Base-by-base conservation (phyloP, 208 protist genomes). In the Wallacemonas sp. region DNA sequence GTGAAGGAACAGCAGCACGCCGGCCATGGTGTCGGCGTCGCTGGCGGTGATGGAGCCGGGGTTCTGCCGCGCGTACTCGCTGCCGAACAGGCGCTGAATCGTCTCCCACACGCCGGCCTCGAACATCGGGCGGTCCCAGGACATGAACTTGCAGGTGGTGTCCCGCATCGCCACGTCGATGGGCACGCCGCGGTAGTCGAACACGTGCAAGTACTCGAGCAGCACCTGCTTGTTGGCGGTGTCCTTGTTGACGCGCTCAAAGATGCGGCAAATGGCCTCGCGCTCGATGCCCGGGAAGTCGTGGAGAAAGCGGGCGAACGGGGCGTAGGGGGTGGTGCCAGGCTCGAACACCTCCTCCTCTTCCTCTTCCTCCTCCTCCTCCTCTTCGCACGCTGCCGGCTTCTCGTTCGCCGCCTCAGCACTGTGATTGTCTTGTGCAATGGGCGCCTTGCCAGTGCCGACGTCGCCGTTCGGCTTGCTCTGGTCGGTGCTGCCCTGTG, bases 1-100 rank as follows among this genome's bases (percentile, higher is more conserved):
- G 72, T 96, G 90, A n/a, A 96, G 67, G 62, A 96, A 96, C 45
- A 96, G 83, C 10, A 96, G 68, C 33, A 91, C 90, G 26, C 90
- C 87, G 16, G 87, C 83, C 81, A 96, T 88, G 2, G 79, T 81
- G 50, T 93, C 86, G 5, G 90, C 87, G 64, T 96, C 90, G 31
- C 76, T 72, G 41, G 75, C 76, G 0, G 85, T 86, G 62, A 91
- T 92, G 41, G 23, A 57, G 48, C 62, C 63, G 1, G 76, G 77
- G 71, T 96, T 96, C 74, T 96, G 87, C 54, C 57, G n/a, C 16
- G 73, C 83, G 64, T 93, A 96, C 61, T 81, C 85, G 41, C 82
- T 70, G 32, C 90, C 90, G 63, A 96, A 96, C 41, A 79, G 71
- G 45, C 68, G 22, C 71, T 93, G 87, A 32, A 96, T 86, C 44